Conservation (phyloP, 2,329 filamentous ascomycete species). For the Dactylonectria macrodidyma region DNA sequence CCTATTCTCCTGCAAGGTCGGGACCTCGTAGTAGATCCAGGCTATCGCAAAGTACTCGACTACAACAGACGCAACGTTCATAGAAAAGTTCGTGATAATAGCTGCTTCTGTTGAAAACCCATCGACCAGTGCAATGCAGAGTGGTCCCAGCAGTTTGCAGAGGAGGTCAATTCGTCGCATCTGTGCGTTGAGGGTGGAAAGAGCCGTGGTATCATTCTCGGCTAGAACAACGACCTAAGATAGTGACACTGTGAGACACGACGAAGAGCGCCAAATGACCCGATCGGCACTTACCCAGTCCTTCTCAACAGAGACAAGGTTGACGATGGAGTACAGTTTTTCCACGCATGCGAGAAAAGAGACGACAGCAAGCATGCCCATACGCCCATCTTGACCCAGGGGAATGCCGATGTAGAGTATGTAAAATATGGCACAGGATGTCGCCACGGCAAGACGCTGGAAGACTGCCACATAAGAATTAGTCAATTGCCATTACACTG, state of each 20-base stretch:
- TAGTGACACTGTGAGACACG: not conserved
- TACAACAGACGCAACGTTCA: slow-evolving; percentile 62
- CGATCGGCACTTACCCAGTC: slow-evolving; percentile 70
- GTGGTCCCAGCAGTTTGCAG: slow-evolving; percentile 70
- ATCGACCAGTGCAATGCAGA: slow-evolving; percentile 67
- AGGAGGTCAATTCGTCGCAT: slow-evolving; percentile 72
- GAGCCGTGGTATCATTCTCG: slow-evolving; percentile 15
- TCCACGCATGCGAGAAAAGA: slow-evolving; percentile 74
- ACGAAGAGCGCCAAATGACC: too few species aligned
- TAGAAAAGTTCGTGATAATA: slow-evolving; percentile 61
- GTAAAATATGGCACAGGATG: slow-evolving; percentile 62
- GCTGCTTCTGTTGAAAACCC: slow-evolving; percentile 61
- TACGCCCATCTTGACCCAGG: slow-evolving; percentile 2
- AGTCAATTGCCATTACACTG: not conserved
- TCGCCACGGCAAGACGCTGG: slow-evolving; percentile 59
- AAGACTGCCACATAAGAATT: slow-evolving; percentile 31
- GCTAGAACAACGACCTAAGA: slow-evolving; percentile 42
- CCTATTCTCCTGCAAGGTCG: slow-evolving; percentile 36
- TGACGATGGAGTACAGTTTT: slow-evolving; percentile 75
- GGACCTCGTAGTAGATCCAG: slow-evolving; percentile 39
- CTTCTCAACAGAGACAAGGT: slow-evolving; percentile 76
- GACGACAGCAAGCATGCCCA: slow-evolving; percentile 50
- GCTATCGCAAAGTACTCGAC: slow-evolving; percentile 67
- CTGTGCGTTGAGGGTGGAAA: slow-evolving; percentile 62
- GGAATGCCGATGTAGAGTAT: slow-evolving; percentile 23